These are phyloP conservation scores for Prunus persica DNA, from an alignment of 306 rosid species.

Conservation along the genomic window Prunus_persica_NCBIv2 NC_034010.1:28490001-28490500, in stretches of 20 bases:
- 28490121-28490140: not conserved
- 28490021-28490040: no score
- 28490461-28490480: no score
- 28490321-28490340: not conserved
- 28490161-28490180: not conserved
- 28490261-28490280: not conserved
- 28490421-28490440: not conserved
- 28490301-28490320: not conserved
- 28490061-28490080: no score
- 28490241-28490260: not conserved
- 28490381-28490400: not conserved
- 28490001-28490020: not conserved
- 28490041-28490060: no score
- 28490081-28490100: not conserved
- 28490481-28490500: no score
- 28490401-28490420: not conserved
- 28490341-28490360: not conserved
- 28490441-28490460: not conserved
- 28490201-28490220: not conserved
- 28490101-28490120: not conserved
- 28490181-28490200: not conserved
- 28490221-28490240: not conserved
- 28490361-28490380: not conserved
- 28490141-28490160: not conserved
- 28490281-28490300: not conserved